Evolutionary conservation across 306 rosid species (phyloP), one percentile per base, ranked within the genome.

Genomic region (Cicer yamashitae): DNA sequence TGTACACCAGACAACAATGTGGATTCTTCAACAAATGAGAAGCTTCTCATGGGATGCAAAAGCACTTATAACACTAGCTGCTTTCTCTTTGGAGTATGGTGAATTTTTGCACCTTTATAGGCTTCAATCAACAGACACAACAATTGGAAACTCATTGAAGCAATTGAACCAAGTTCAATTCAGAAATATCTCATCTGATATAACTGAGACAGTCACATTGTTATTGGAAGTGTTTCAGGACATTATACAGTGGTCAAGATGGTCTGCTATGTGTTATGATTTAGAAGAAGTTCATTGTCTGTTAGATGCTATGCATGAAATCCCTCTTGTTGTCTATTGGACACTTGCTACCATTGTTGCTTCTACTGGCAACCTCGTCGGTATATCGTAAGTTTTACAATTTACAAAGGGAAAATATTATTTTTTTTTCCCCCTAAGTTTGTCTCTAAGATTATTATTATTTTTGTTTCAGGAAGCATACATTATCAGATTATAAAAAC

Each of bases 11-110:
- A 81, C 74, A 63, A 71, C 81, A 76, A 34, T 81, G 14, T 62
- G 25, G 57, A 54, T 81, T 70, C 85, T 81, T 14, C 63, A 63
- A 8, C 64, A 40, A 0, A 71, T 83, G 7, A 78, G 82, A 38
- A 17, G 18, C 12, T 89, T 63, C 74, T 50, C 84, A 2, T 91
- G 96, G 96, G 92, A 83, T 10, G 88, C 92, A 25, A 91, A 91
- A 73, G 86, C 87, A n/a, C 75, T 88, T 1, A 56, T 76, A 64
- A 10, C 50, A 4, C 34, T 81, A 8, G 81, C 70, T 43, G 81
- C 81, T 41, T 76, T 81, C 73, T 38, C 65, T 38, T 45, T 81
- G 17, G 81, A 81, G 13, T 76, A 70, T 46, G 81, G 81, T 6
- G 62, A 63, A 38, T 44, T 59, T 41, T 73, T 6, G 75, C 71